Conservation (phyloP, 2,329 filamentous ascomycete genomes). For the Geosmithia flava region DNA sequence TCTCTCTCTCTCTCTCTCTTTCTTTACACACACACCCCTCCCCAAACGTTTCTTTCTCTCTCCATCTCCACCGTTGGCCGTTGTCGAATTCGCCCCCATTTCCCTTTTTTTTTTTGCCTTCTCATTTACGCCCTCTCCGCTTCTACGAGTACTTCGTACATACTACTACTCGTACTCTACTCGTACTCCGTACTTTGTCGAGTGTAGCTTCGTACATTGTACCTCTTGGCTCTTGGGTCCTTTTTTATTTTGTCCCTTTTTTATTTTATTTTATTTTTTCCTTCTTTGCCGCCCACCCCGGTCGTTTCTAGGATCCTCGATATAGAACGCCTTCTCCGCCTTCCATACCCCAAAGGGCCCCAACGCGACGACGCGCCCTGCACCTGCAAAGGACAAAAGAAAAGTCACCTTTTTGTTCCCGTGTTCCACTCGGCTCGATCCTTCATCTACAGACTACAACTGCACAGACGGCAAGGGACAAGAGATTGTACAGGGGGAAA, state of each 20-base stretch:
- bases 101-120: conserved; percentile 4
- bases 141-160: too few relatives aligned
- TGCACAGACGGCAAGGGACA: neutral
- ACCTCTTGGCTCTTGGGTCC: too few relatives aligned
- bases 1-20: neutral
- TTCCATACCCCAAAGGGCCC: neutral
- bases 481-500: neutral
- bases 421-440: neutral
- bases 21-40: neutral
- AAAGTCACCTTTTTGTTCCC: neutral
- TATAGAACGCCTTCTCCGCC: neutral
- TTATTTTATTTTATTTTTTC: neutral
- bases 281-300: neutral
- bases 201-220: too few relatives aligned
- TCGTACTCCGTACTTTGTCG: too few relatives aligned
- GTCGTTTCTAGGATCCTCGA: too few relatives aligned
- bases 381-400: neutral
- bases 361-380: neutral
- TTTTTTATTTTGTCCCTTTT: too few relatives aligned
- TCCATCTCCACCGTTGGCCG: neutral
- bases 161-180: too few relatives aligned
- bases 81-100: conserved; percentile 1
- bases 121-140: neutral
- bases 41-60: neutral
- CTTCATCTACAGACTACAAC: neutral